Evolutionary conservation across 768 basidiomycete genomes (phyloP), one percentile per base, ranked within the genome.

Genomic region (Pleurotus tuoliensis): DNA sequence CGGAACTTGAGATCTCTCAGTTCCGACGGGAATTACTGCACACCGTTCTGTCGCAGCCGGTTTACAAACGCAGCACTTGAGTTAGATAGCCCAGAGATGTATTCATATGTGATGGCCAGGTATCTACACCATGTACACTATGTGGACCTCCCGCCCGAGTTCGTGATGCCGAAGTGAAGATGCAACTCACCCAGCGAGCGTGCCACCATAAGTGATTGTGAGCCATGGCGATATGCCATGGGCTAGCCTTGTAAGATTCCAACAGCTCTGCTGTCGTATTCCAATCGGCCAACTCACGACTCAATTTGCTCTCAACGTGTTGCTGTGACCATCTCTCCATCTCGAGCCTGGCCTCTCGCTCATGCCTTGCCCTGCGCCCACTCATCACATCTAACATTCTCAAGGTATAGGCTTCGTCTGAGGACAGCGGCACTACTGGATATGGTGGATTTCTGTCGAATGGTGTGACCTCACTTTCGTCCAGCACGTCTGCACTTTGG

Each of bases 341-440:
- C 15, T 34, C n/a, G 13, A 6, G 16, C 5, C 27, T n/a, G 5
- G 6, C 5, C 30, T 37, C 20, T 37, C 16, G 47, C 24, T 51
- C 24, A 8, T 43, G 1, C 22, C 55, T 12, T 12, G 47, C n/a
- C 11, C 45, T 16, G 16, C 55, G n/a, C 6, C 55, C 55, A 37
- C 47, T 44, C 55, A 56, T 56, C 46, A 56, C 55, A 24, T 56
- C 55, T 16, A 45, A 9, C 41, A 56, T 27, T 27, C 18, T 30
- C 18, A 13, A 34, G 3, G 55, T 56, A 22, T 27, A 56, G 7
- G 20, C 47, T 30, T 56, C 55, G 47, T 48, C 13, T 24, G 24
- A 34, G 12, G 9, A 11, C 6, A 11, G 38, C 12, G 18, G 5
- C 25, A 7, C 20, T 8, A 18, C 9, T 15, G 37, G 2, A 37